Conservation (phyloP, 306 rosid species). For the Rosa chinensis region DNA sequence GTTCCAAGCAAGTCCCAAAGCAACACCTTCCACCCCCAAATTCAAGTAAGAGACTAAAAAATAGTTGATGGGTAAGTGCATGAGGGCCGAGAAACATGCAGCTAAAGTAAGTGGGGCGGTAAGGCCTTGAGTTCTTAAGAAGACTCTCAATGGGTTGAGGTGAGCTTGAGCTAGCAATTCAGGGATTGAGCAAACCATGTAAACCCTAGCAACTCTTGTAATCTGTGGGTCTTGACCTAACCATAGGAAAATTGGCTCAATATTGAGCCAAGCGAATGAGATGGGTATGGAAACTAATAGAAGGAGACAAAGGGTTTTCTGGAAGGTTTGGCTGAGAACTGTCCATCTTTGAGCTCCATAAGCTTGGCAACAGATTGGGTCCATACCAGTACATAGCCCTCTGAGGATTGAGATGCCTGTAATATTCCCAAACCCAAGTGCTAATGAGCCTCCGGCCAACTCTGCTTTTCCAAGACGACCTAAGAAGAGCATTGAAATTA, state of each 20-base stretch:
- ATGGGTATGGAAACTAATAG: constrained; percentile 70
- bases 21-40: constrained; percentile 69
- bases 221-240: constrained; percentile 84
- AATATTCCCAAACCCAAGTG: constrained; percentile 78
- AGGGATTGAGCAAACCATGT: constrained; percentile 72
- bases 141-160: constrained; percentile 58
- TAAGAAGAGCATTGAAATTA: constrained; percentile 73
- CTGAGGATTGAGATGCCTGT: constrained; percentile 72
- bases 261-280: constrained; percentile 64
- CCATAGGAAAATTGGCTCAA: constrained; percentile 57
- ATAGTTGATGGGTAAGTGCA: constrained; percentile 64
- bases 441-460: constrained; percentile 85
- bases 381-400: constrained; percentile 81
- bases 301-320: constrained; percentile 67
- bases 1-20: constrained; percentile 72
- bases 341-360: constrained; percentile 74
- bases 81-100: constrained; percentile 55
- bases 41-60: constrained; percentile 48
- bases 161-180: constrained; percentile 80
- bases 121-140: constrained; percentile 76
- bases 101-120: constrained; percentile 66
- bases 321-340: constrained; percentile 66
- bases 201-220: constrained; percentile 66
- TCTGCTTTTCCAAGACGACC: constrained; percentile 79
- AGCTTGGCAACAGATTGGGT: constrained; percentile 94